phyloP scores from a whole-genome alignment of 257 asterid genomes.

The Leonotis leonurus region DNA sequence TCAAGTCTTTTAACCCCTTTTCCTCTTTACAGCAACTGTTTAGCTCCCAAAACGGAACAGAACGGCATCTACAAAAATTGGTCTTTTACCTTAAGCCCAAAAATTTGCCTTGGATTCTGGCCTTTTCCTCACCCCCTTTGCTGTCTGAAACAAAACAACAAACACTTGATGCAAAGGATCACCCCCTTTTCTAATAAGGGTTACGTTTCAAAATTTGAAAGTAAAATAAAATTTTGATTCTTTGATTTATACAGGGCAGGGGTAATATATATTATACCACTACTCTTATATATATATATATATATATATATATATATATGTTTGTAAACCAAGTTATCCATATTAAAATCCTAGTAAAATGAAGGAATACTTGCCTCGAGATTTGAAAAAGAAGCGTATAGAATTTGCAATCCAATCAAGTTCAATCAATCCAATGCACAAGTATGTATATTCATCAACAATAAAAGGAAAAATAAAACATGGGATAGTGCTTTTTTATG shows the following conservation, averaged over 20 bases:
- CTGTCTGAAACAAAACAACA: slow-evolving; percentile 22
- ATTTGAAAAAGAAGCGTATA: slow-evolving; percentile 33
- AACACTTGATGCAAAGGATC: slow-evolving; percentile 11
- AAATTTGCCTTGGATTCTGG: slow-evolving; percentile 52
- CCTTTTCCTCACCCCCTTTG: slow-evolving; percentile 29
- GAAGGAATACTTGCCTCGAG: slow-evolving; percentile 52
- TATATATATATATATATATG: too few relatives aligned
- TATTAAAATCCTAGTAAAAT: neutral
- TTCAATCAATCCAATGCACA: too few relatives aligned
- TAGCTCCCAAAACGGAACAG: slow-evolving; percentile 39
- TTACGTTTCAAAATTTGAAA: slow-evolving; percentile 20
- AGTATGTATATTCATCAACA: neutral
- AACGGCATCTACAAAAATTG: slow-evolving; percentile 31
- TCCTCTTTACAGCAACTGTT: slow-evolving; percentile 43
- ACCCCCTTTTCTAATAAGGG: slow-evolving; percentile 19
- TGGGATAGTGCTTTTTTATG: slow-evolving; percentile 27
- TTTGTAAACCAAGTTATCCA: neutral
- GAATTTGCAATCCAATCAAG: slow-evolving; percentile 29
- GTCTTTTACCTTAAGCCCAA: slow-evolving; percentile 31
- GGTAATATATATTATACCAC: too few relatives aligned
- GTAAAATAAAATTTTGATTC: slow-evolving; percentile 7
- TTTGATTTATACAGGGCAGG: slow-evolving; percentile 6
- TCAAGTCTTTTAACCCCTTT: slow-evolving; percentile 38
- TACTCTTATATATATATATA: too few relatives aligned
- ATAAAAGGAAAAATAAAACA: slow-evolving; percentile 21